Base-by-base conservation (phyloP, 495 filamentous ascomycete species). In the Zalerion maritima region DNA sequence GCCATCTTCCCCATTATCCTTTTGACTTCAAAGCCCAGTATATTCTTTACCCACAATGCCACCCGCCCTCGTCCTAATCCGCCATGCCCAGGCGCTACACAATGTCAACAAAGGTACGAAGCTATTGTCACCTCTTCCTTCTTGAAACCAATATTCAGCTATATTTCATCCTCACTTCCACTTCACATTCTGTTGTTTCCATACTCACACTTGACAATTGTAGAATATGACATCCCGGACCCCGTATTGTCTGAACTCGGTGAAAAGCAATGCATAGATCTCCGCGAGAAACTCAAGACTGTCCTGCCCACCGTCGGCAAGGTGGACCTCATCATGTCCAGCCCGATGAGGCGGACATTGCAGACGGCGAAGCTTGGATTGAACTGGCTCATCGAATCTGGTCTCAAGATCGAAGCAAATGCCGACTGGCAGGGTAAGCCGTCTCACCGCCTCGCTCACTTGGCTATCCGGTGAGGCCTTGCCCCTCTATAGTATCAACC, bases 81-180 rank as follows among this genome's bases (percentile, higher is more conserved):
- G 70, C 24, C 69, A 75, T 39, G 70, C 67, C 18, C 53, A 75
- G 45, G 70, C 64, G 2, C 45, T 58, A 6, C 70, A 71, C 45
- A 73, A 72, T 44, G 50, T 42, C n/a, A 31, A 45, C 13, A 46
- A 55, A 43, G 47, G 56, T 52, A 10, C 17, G n/a, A n/a, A n/a
- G n/a, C n/a, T n/a, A n/a, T n/a, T n/a, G n/a, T n/a, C n/a, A n/a
- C n/a, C n/a, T n/a, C 9, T 27, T n/a, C n/a, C n/a, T n/a, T n/a
- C n/a, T n/a, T n/a, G n/a, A n/a, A n/a, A n/a, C n/a, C n/a, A n/a
- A n/a, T n/a, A n/a, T n/a, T n/a, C n/a, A n/a, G n/a, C n/a, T n/a
- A n/a, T n/a, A n/a, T n/a, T n/a, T n/a, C n/a, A n/a, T n/a, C n/a
- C n/a, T n/a, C n/a, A n/a, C n/a, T n/a, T n/a, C n/a, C n/a, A n/a